These are phyloP conservation scores for Apophysomyces sp. DNA, from an alignment of 371 early-diverging fungal genomes.

Conservation along the genomic window DNA sequence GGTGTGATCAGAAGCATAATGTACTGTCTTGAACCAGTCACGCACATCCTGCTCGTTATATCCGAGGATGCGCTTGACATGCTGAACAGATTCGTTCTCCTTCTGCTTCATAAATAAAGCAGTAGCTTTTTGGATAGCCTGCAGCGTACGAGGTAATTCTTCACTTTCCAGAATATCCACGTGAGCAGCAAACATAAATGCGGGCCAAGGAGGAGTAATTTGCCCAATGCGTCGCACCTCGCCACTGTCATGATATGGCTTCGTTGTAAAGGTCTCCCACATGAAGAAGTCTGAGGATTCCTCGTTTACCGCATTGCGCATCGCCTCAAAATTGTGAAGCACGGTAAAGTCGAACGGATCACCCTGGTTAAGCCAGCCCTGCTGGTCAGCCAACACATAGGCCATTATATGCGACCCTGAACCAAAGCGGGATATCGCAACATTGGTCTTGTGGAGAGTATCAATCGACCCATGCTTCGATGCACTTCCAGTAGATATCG, in stretches of 20 bases:
- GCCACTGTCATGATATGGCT: constrained; percentile 74
- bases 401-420: constrained; percentile 89
- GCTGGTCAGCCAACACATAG: constrained; percentile 70
- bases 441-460: constrained; percentile 57
- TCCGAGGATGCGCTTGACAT: constrained; percentile 56
- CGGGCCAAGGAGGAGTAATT: constrained; percentile 89
- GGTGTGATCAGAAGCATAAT: constrained; percentile 53
- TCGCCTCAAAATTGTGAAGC: constrained; percentile 68
- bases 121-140: constrained; percentile 46
- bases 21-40: constrained; percentile 71
- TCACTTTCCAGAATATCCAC: constrained; percentile 39
- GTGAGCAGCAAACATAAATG: constrained; percentile 79
- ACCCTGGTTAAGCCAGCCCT: constrained; percentile 59
- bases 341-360: constrained; percentile 60
- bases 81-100: constrained; percentile 50
- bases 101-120: constrained; percentile 49
- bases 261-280: constrained; percentile 88
- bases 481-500: constrained; percentile 58
- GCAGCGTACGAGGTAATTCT: constrained; percentile 35
- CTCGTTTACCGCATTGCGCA: constrained; percentile 71
- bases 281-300: constrained; percentile 74
- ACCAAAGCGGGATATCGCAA: constrained; percentile 78
- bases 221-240: constrained; percentile 72
- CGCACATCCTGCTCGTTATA: constrained; percentile 67
- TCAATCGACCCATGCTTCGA: constrained; percentile 54